Evolutionary conservation across 2,329 filamentous ascomycete genomes (phyloP).

Genomic region (Lachnellula cervina): DNA sequence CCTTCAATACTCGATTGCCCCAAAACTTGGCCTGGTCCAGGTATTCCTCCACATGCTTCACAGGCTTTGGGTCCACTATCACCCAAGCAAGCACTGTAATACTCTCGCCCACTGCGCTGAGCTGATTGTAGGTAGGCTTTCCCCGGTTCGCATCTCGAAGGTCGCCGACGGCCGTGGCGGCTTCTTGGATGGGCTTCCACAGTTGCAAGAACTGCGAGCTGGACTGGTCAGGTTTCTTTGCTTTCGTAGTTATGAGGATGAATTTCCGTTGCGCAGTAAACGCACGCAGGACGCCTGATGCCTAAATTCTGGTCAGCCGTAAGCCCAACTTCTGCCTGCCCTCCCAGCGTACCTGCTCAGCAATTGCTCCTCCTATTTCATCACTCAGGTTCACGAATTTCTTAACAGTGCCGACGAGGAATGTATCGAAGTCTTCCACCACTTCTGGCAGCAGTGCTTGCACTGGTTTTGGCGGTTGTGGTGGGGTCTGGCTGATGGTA

Average conservation of each 20-base stretch:
- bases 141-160: slow-evolving; percentile 78
- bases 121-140: slow-evolving; percentile 70
- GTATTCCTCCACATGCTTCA: slow-evolving; percentile 79
- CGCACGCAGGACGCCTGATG: slow-evolving; percentile 51
- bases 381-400: slow-evolving; percentile 75
- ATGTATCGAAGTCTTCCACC: slow-evolving; percentile 82
- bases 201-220: slow-evolving; percentile 66
- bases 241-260: slow-evolving; percentile 80
- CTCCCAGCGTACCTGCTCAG: slow-evolving; percentile 62
- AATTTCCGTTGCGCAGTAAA: slow-evolving; percentile 86
- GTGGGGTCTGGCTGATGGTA: slow-evolving; percentile 40
- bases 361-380: slow-evolving; percentile 70
- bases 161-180: slow-evolving; percentile 71
- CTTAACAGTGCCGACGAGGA: slow-evolving; percentile 69
- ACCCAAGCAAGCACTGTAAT: slow-evolving; percentile 91
- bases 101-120: slow-evolving; percentile 84
- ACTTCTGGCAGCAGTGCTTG: no score
- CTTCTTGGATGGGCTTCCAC: slow-evolving; percentile 80
- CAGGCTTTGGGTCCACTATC: slow-evolving; percentile 74
- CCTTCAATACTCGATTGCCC: slow-evolving; percentile 88
- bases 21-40: slow-evolving; percentile 85
- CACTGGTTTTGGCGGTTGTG: slow-evolving; percentile 52
- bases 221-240: slow-evolving; percentile 78
- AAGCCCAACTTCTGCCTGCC: slow-evolving; percentile 2
- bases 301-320: slow-evolving; percentile 33